These are phyloP conservation scores for Chalciporus chontae DNA, from an alignment of 768 basidiomycete species.

Conservation along the genomic window DNA sequence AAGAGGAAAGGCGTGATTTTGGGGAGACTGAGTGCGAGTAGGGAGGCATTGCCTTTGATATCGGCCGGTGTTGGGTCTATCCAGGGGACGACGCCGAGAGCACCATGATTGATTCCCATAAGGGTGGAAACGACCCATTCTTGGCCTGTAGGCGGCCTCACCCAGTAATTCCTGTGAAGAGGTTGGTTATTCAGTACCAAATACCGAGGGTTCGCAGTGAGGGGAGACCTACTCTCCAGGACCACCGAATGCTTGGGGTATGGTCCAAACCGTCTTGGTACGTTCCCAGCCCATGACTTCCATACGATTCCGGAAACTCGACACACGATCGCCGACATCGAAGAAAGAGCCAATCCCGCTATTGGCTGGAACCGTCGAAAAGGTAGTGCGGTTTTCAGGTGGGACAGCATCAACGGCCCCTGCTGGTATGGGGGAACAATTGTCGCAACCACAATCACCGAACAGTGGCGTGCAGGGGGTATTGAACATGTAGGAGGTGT, in stretches of 20 bases:
- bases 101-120: conserved; percentile 70
- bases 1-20: conserved; percentile 48
- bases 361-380: conserved; percentile 14
- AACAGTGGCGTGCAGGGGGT: conserved; percentile 61
- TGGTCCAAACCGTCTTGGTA: conserved; percentile 70
- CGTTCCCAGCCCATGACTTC: conserved; percentile 63
- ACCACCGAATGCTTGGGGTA: conserved; percentile 74
- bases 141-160: conserved; percentile 57
- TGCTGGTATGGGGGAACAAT: conserved; percentile 43
- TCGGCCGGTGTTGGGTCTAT: conserved; percentile 51
- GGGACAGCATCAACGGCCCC: conserved; percentile 37
- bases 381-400: conserved; percentile 17
- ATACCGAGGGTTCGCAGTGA: background rate
- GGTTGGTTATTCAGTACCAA: background rate
- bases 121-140: conserved; percentile 65
- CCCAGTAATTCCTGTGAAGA: conserved; percentile 51
- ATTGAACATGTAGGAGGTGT: conserved; percentile 54
- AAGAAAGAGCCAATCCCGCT: conserved; percentile 41
- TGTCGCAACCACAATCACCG: conserved; percentile 72
- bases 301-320: conserved; percentile 56
- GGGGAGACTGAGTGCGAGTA: conserved; percentile 42
- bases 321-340: conserved; percentile 67
- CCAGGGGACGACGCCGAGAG: conserved; percentile 48
- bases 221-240: conserved; percentile 28
- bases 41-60: conserved; percentile 52